phyloP scores from a whole-genome alignment of 352 stramenopile species.

The Phytophthora ramorum region DNA sequence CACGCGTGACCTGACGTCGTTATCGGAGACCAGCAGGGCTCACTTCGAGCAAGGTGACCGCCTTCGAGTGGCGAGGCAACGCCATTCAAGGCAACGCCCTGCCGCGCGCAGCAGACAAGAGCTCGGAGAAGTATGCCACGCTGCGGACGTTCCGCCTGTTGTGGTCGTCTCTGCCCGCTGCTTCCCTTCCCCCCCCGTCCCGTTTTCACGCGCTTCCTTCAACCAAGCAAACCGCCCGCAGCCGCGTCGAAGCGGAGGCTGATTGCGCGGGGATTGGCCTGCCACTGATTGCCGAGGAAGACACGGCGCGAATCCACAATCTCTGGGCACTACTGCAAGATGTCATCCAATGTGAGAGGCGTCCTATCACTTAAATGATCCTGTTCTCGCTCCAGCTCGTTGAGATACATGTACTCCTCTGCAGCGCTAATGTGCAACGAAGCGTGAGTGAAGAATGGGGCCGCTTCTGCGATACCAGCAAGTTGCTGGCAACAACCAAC shows the following conservation, averaged over 20 bases:
- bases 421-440: too few relatives aligned
- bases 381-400: too few relatives aligned
- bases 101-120: background rate
- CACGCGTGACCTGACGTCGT: background rate
- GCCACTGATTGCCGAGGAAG: background rate
- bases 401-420: too few relatives aligned
- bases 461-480: too few relatives aligned
- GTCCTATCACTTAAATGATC: background rate
- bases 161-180: slow-evolving; percentile 9
- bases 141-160: background rate
- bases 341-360: background rate
- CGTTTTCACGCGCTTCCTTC: slow-evolving; percentile 16
- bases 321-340: background rate
- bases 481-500: too few relatives aligned
- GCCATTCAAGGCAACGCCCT: too few relatives aligned
- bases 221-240: slow-evolving; percentile 1
- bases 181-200: slow-evolving; percentile 5
- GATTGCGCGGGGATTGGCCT: background rate
- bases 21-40: background rate
- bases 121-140: background rate
- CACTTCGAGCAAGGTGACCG: background rate
- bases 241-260: background rate
- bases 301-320: background rate
- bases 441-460: too few relatives aligned
- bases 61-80: background rate